Evolutionary conservation across 1,139 yeast genomes (phyloP).

Genomic region (Hyphopichia wangnamkhiaoensis): DNA sequence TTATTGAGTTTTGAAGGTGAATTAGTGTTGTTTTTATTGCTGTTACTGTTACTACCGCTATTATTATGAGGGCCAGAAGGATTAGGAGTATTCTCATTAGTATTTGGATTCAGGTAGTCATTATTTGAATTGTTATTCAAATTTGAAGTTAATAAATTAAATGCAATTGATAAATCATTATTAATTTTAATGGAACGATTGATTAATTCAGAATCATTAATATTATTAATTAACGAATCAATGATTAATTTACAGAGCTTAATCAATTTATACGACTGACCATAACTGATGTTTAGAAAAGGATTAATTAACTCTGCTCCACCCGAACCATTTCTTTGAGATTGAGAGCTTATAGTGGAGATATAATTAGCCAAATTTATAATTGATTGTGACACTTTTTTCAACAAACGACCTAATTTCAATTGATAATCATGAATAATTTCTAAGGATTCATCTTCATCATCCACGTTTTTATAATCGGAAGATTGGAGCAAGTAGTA

Average conservation of each 20-base stretch:
- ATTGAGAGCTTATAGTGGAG: slow-evolving; percentile 16
- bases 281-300: slow-evolving; percentile 33
- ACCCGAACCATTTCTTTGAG: slow-evolving; percentile 10
- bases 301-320: slow-evolving; percentile 28
- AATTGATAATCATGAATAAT: slow-evolving; percentile 47
- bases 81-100: slow-evolving; percentile 1
- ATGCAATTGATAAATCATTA: slow-evolving; percentile 39
- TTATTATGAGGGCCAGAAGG: slow-evolving; percentile 14
- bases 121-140: slow-evolving; percentile 14
- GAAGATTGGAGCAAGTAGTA: slow-evolving; percentile 13
- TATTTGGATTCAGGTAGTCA: slow-evolving; percentile 8
- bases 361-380: slow-evolving; percentile 31
- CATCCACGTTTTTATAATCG: slow-evolving; percentile 5
- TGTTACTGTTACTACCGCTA: no score
- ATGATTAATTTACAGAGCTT: slow-evolving; percentile 37
- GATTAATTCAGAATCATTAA: slow-evolving; percentile 26
- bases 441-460: slow-evolving; percentile 41
- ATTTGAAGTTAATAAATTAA: slow-evolving; percentile 33
- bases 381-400: slow-evolving; percentile 40
- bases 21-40: no score
- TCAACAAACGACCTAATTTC: slow-evolving; percentile 46
- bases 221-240: slow-evolving; percentile 22
- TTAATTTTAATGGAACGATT: slow-evolving; percentile 36
- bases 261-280: slow-evolving; percentile 37
- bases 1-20: no score